Evolutionary conservation across 495 filamentous ascomycete genomes (phyloP).

Genomic region (Mycothermus thermophilus): DNA sequence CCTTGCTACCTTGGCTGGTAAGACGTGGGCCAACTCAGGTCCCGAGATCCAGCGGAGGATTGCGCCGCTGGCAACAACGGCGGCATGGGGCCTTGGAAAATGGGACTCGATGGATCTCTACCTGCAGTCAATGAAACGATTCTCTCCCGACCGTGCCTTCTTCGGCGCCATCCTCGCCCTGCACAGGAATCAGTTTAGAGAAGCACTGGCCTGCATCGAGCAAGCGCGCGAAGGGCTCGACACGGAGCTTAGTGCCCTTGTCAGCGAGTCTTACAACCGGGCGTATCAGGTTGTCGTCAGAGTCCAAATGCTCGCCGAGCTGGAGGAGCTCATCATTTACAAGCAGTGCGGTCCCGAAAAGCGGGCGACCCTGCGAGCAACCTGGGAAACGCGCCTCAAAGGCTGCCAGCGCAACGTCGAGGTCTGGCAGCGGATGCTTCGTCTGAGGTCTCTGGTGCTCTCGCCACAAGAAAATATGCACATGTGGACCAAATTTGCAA

Average conservation of each 20-base stretch:
- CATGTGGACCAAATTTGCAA: constrained; percentile 99
- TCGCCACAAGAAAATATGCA: constrained; percentile 82
- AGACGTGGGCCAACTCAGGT: constrained; percentile 80
- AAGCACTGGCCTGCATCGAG: constrained; percentile 71
- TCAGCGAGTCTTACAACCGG: constrained; percentile 92
- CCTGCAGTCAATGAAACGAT: constrained; percentile 80
- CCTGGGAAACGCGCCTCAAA: constrained; percentile 88
- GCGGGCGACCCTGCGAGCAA: constrained; percentile 76
- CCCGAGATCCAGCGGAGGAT: constrained; percentile 75
- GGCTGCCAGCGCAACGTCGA: constrained; percentile 96
- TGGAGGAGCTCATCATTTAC: constrained; percentile 95
- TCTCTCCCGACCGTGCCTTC: constrained; percentile 88
- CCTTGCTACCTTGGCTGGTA: constrained; percentile 71
- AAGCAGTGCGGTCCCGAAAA: constrained; percentile 85
- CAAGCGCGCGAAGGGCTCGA: constrained; percentile 87
- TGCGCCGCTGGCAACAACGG: constrained; percentile 83
- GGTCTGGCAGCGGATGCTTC: constrained; percentile 96
- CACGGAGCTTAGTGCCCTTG: constrained; percentile 82
- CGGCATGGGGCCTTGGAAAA: constrained; percentile 92
- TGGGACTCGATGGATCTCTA: constrained; percentile 98
- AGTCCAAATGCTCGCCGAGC: constrained; percentile 95
- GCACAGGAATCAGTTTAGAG: constrained; percentile 87
- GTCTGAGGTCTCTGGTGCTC: constrained; percentile 84
- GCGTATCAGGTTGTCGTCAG: constrained; percentile 93
- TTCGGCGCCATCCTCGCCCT: constrained; percentile 91